Conservation (phyloP, 805 yeast genomes). For the Yarrowia sp. region DNA sequence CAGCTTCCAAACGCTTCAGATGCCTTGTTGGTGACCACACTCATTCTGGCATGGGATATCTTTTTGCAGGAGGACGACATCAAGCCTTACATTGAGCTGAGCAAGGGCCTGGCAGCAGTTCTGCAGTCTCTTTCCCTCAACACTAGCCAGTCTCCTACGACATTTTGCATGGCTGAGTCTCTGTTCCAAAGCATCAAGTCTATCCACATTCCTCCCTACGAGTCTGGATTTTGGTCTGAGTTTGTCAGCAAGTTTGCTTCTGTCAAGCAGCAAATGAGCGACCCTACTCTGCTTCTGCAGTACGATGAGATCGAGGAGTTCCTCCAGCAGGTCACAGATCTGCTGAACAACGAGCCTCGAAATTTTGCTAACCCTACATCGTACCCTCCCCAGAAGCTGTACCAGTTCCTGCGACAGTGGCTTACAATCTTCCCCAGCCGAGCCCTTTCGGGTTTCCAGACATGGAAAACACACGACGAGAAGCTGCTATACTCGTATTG, state of each 20-base stretch:
- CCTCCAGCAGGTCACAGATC: not conserved
- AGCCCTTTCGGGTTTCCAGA: constrained; percentile 42
- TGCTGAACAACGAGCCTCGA: constrained; percentile 5
- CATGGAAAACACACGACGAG: constrained; percentile 18
- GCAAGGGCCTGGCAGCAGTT: constrained; percentile 47
- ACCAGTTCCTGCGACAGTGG: constrained; percentile 45
- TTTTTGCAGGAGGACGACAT: constrained; percentile 46
- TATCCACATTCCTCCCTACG: constrained; percentile 50
- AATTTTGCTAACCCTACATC: constrained; percentile 33
- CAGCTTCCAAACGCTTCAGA: constrained; percentile 33
- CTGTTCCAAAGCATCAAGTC: constrained; percentile 50
- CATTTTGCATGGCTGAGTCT: constrained; percentile 46
- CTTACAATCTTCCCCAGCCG: constrained; percentile 45
- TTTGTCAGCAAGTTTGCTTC: constrained; percentile 42
- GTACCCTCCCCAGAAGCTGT: constrained; percentile 44
- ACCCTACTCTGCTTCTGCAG: constrained; percentile 10
- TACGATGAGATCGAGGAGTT: constrained; percentile 11
- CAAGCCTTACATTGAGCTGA: constrained; percentile 44
- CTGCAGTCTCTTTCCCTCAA: constrained; percentile 43
- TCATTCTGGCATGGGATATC: constrained; percentile 47
- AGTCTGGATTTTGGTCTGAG: constrained; percentile 47
- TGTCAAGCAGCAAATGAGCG: constrained; percentile 26
- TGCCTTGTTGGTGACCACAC: constrained; percentile 44
- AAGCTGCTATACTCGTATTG: constrained; percentile 48
- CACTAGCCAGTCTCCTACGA: constrained; percentile 43